phyloP scores from a whole-genome alignment of 2,329 filamentous ascomycete genomes.

The Xylogone sp. region DNA sequence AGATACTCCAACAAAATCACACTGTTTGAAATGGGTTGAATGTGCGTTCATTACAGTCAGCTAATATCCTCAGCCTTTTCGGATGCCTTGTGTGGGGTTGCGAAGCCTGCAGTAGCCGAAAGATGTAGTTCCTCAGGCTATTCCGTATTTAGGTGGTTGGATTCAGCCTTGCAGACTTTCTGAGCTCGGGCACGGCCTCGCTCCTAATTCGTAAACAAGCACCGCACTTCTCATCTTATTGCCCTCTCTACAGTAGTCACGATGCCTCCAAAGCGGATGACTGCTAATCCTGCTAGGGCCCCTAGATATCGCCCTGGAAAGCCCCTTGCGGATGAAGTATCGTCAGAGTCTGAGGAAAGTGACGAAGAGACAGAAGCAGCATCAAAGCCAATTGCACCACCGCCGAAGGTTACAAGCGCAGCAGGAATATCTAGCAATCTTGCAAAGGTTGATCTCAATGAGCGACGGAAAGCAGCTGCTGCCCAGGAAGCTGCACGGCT shows the following conservation, averaged over 20 bases:
- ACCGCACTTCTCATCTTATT: background rate
- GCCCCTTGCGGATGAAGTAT: slow-evolving; percentile 45
- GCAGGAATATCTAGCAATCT: slow-evolving; percentile 53
- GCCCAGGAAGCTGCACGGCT: slow-evolving; percentile 43
- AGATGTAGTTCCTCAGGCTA: too few relatives aligned
- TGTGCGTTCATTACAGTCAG: too few relatives aligned
- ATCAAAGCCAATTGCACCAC: slow-evolving; percentile 41
- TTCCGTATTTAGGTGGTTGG: background rate
- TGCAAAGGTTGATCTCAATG: slow-evolving; percentile 48
- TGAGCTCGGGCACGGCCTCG: background rate
- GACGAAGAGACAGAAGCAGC: slow-evolving; percentile 36
- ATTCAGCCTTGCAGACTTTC: slow-evolving; percentile 16
- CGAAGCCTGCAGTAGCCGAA: background rate
- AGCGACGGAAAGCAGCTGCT: slow-evolving; percentile 41
- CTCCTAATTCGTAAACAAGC: background rate
- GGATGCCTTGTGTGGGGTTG: background rate
- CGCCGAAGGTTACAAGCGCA: slow-evolving; percentile 54
- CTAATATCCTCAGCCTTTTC: background rate
- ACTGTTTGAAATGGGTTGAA: too few relatives aligned
- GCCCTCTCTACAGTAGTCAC: slow-evolving; percentile 6
- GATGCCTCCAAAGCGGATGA: slow-evolving; percentile 82
- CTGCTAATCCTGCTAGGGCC: slow-evolving; percentile 79
- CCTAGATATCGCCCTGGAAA: slow-evolving; percentile 86
- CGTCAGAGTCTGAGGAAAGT: slow-evolving; percentile 49
- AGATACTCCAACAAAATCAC: background rate